Conservation (phyloP, 495 filamentous ascomycete species). For the Aspergillus cavernicola region DNA sequence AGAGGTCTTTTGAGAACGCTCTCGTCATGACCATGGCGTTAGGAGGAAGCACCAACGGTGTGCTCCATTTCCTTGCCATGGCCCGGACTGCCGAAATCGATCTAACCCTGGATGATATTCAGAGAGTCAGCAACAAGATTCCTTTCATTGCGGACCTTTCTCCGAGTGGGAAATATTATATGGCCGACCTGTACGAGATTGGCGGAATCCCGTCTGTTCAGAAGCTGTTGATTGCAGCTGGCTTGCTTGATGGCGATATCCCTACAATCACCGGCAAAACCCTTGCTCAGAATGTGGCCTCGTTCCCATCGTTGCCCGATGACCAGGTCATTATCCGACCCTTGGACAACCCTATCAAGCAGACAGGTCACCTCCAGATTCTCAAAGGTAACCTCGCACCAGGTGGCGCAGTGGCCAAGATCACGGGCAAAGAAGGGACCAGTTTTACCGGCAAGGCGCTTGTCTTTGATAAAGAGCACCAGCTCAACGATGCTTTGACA, state of each 20-base stretch:
- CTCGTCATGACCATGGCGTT: slow-evolving; percentile 90
- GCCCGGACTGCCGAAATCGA: slow-evolving; percentile 82
- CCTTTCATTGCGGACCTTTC: slow-evolving; percentile 93
- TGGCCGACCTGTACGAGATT: slow-evolving; percentile 93
- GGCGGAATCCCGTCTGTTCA: slow-evolving; percentile 89
- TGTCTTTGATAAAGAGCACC: slow-evolving; percentile 88
- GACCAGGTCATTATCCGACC: slow-evolving; percentile 84
- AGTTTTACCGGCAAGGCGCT: slow-evolving; percentile 76
- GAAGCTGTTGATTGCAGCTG: slow-evolving; percentile 82
- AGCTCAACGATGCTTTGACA: slow-evolving; percentile 72
- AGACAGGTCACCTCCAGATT: slow-evolving; percentile 84
- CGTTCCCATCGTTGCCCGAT: slow-evolving; percentile 74
- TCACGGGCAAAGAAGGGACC: slow-evolving; percentile 92
- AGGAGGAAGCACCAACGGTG: slow-evolving; percentile 87
- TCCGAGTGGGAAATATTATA: slow-evolving; percentile 81
- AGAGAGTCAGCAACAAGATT: slow-evolving; percentile 82
- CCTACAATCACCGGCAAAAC: slow-evolving; percentile 91
- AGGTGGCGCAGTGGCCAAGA: slow-evolving; percentile 92
- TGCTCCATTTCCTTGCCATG: slow-evolving; percentile 94
- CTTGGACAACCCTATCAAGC: slow-evolving; percentile 79
- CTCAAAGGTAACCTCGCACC: slow-evolving; percentile 88
- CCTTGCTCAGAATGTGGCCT: slow-evolving; percentile 79
- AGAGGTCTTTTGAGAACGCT: slow-evolving; percentile 86
- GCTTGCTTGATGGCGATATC: slow-evolving; percentile 78
- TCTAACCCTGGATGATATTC: slow-evolving; percentile 82